Base-by-base conservation (phyloP, 2,329 filamentous ascomycete genomes). In the Fusarium papillatum region DNA sequence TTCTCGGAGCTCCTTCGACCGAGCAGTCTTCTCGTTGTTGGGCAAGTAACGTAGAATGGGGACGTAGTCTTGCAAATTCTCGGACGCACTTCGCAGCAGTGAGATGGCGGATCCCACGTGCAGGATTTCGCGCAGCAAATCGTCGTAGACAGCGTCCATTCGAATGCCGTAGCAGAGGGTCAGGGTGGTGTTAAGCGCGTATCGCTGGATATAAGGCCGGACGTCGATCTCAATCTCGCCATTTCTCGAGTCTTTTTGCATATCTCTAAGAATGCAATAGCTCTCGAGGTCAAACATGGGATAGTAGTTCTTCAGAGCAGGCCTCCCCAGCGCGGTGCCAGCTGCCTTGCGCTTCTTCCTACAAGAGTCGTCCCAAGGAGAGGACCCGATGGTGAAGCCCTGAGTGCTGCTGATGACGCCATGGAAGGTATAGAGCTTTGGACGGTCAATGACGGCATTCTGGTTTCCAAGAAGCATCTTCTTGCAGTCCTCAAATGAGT, bases 311-410 rank as follows among this genome's bases (percentile, higher is more conserved):
- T 84, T 83, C 79, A 90, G 82, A 6, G 86, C 86, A 0, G 85
- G 83, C 29, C 86, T 80, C 17, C 85, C 84, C 1, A 96, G 87
- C 0, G 94, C 94, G 2, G 94, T 95, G 8, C 93, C 94, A 2
- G 94, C 94, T 0, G 93, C 94, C 86, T 95, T 95, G 74, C 94
- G 90, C 22, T 94, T 89, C 29, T 88, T 87, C 83, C 95, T 96
- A 84, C 93, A 95, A 7, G 92, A 94, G 63, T 95, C 94, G 76
- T 95, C 93, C 93, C 94, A 96, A 0, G 95, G 94, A 0, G 93
- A 95, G 0, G 94, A 95, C 2, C 94, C 95, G 71, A 96, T 95
- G 0, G 94, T 96, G 83, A 95, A 94, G 31, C 94, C 94, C 76
- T 95, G 93, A 0, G 93, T 94, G 41, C 88, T 91, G 3, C 93